Evolutionary conservation across 2,329 filamentous ascomycete genomes (phyloP), one percentile per base, ranked within the genome.

Genomic region (Aspergillus pseudoterreus): DNA sequence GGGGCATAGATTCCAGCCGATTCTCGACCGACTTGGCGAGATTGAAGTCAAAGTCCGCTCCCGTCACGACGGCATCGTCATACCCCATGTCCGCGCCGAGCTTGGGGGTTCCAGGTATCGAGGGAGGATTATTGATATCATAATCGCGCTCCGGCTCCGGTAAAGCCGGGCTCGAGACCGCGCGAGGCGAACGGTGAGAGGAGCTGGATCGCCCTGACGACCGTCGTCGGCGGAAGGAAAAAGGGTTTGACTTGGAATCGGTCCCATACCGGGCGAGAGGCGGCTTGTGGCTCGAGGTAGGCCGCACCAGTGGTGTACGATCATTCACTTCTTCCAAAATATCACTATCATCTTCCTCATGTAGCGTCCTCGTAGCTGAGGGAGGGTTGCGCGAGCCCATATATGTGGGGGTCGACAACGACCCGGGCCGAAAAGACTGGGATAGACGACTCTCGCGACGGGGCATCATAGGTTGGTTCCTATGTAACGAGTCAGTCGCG

Each of bases 61-160:
- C 73, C 6, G 73, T 72, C 27, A 76, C 66, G 57, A 78, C 68
- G 4, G 73, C 76, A 75, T 84, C 82, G 56, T 83, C 80, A 49
- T 78, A 78, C 6, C 72, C 73, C 59, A 78, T 73, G 4, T 79
- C 75, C 2, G 77, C 69, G 4, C 80, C 78, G 33, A 81, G 57
- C 43, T 76, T 77, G 0, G 83, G 83, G 46, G 82, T 83, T 2
- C 75, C 75, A 2, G 83, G 83, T 21, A 84, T 75, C 0, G 83
- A 86, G 0, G 83, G 83, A 10, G 83, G 83, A 55, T 86, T 85
- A 65, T 86, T 86, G 57, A 86, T 78, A 72, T 85, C 79, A 68
- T 83, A 83, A 43, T 78, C 76, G 8, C 64, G 65, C 39, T 67
- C 64, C 14, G 49, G 53, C 6, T 60, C 57, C 4, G 57, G 59